These are phyloP conservation scores for Priceomyces haplophilus DNA, from an alignment of 805 yeast species.

Conservation along the genomic window DNA sequence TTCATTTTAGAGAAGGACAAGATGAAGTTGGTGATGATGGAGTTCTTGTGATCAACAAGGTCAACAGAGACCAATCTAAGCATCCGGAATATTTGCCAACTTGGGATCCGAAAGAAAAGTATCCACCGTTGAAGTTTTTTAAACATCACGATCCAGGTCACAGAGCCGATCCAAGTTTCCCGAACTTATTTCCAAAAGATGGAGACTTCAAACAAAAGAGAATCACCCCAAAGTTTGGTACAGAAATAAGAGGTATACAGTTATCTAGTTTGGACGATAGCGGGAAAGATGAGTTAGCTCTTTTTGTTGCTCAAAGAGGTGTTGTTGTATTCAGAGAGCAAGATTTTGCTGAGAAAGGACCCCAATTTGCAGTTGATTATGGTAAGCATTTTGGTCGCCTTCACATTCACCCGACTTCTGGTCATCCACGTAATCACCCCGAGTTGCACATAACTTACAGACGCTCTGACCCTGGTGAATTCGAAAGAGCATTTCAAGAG, in stretches of 20 bases:
- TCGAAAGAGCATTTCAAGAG: slow-evolving; percentile 31
- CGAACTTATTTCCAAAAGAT: slow-evolving; percentile 47
- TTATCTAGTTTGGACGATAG: slow-evolving; percentile 49
- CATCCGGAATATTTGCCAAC: slow-evolving; percentile 65
- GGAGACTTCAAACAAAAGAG: slow-evolving; percentile 28
- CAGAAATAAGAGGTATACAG: slow-evolving; percentile 60
- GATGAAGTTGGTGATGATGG: slow-evolving; percentile 51
- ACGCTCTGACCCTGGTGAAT: slow-evolving; percentile 39
- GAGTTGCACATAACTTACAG: slow-evolving; percentile 63
- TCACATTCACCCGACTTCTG: slow-evolving; percentile 73
- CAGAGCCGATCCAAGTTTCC: slow-evolving; percentile 57
- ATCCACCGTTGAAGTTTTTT: slow-evolving; percentile 51
- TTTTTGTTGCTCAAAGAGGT: slow-evolving; percentile 65
- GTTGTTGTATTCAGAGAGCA: slow-evolving; percentile 66
- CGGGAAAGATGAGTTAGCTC: slow-evolving; percentile 68
- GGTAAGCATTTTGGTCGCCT: slow-evolving; percentile 67
- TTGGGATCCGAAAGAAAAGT: slow-evolving; percentile 60
- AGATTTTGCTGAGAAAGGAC: slow-evolving; percentile 55
- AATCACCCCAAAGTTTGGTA: slow-evolving; percentile 69
- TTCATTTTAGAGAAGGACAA: slow-evolving; percentile 50
- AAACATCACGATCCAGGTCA: slow-evolving; percentile 63
- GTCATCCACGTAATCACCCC: slow-evolving; percentile 63
- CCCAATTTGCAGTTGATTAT: slow-evolving; percentile 48
- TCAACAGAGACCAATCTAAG: slow-evolving; percentile 28
- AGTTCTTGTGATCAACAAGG: slow-evolving; percentile 43